Conservation (phyloP, 345 rosid genomes). For the Eucalyptus lansdowneana region DNA sequence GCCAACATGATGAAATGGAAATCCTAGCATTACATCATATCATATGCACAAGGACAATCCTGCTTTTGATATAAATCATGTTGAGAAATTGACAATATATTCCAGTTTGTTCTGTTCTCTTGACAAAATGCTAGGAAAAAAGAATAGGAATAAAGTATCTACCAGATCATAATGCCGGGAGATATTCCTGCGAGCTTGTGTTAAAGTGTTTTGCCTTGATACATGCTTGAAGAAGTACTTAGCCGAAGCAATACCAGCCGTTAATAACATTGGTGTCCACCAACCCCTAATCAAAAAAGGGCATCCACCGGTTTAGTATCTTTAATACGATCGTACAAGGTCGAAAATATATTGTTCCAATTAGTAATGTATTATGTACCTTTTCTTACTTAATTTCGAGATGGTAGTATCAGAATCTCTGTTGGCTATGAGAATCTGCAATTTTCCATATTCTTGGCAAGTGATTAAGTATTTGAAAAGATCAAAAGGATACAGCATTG, state of each 20-base stretch:
- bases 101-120: neutral
- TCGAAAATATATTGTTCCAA: neutral
- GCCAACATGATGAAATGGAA: neutral
- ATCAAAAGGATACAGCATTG: neutral
- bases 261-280: constrained; percentile 85
- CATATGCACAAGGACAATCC: neutral
- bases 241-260: constrained; percentile 69
- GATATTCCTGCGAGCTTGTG: constrained; percentile 89
- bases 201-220: constrained; percentile 63
- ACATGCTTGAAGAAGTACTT: constrained; percentile 68
- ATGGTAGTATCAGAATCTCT: constrained; percentile 30
- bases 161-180: constrained; percentile 95
- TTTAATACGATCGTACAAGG: neutral
- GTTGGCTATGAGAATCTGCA: constrained; percentile 69
- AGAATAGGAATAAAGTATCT: neutral
- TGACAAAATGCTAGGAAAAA: neutral
- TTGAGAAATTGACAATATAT: neutral
- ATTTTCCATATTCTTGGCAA: neutral
- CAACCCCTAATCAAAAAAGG: constrained; percentile 47
- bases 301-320: neutral
- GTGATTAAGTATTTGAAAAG: neutral
- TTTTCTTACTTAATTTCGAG: constrained; percentile 41
- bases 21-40: neutral
- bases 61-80: neutral
- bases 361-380: constrained; percentile 13